phyloP scores from a whole-genome alignment of 164 flowering plant genomes.

The Berberis thunbergii region DNA sequence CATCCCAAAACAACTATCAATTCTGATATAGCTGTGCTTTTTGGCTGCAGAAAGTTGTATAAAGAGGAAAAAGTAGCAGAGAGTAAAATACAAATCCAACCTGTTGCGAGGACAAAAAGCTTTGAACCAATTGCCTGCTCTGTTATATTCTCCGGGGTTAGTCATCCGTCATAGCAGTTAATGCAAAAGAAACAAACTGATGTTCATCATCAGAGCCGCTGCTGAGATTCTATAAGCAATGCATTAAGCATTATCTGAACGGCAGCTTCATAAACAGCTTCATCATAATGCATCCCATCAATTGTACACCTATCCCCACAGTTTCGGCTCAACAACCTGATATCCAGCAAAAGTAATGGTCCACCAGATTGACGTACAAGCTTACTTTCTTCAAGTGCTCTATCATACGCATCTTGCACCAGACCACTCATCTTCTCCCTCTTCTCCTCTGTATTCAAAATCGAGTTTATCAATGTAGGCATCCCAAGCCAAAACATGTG shows the following conservation, averaged over 20 bases:
- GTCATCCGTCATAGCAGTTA: conserved; percentile 3
- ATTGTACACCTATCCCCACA: conserved; percentile 77
- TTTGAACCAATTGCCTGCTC: neutral
- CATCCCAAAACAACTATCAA: no score
- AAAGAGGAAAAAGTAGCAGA: neutral
- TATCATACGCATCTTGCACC: conserved; percentile 29
- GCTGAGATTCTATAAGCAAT: conserved; percentile 82
- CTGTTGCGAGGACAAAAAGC: conserved; percentile 5
- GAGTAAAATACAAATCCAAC: conserved; percentile 1
- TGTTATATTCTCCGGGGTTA: conserved; percentile 1
- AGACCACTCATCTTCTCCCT: conserved; percentile 29
- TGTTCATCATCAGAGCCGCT: conserved; percentile 30
- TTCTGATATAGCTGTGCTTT: no score
- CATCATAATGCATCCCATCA: conserved; percentile 92
- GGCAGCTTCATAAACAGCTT: conserved; percentile 69
- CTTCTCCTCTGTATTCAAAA: conserved; percentile 81
- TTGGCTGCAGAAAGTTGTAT: no score
- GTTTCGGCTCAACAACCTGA: conserved; percentile 42
- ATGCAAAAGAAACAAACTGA: conserved; percentile 1
- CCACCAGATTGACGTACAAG: conserved; percentile 60
- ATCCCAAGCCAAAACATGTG: conserved; percentile 89
- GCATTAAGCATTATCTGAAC: conserved; percentile 78
- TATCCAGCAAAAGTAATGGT: conserved; percentile 59
- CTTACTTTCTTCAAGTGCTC: conserved; percentile 41
- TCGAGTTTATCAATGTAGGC: conserved; percentile 61